These are phyloP conservation scores for Closterium sp. DNA, from an alignment of 139 green algal species.

Conservation along the genomic window DNA sequence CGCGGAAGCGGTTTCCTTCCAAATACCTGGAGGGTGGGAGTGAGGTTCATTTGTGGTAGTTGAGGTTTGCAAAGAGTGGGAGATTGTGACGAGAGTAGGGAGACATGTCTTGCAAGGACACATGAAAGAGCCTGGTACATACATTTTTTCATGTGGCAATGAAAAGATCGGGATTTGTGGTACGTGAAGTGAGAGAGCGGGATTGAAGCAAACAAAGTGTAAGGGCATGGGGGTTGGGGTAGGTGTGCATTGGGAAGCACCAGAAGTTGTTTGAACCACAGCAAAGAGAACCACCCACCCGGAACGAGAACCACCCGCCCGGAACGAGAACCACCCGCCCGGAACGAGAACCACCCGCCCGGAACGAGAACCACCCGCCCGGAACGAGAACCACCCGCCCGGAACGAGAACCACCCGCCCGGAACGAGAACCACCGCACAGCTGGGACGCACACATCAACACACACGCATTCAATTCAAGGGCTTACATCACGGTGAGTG, in stretches of 20 bases:
- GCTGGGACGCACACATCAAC: not conserved
- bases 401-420: not conserved
- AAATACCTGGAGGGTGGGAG: not conserved
- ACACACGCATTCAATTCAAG: not conserved
- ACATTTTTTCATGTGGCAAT: not conserved
- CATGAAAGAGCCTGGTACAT: not conserved
- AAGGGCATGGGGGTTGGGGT: not conserved
- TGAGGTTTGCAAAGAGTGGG: too few relatives aligned
- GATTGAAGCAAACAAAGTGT: not conserved
- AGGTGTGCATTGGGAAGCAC: not conserved
- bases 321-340: not conserved
- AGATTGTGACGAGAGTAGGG: not conserved
- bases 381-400: too few relatives aligned
- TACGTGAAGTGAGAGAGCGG: not conserved
- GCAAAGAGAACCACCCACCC: not conserved
- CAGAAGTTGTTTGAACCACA: not conserved
- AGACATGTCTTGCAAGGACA: not conserved
- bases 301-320: not conserved
- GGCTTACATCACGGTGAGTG: not conserved
- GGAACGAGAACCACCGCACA: not conserved
- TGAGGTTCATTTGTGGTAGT: not conserved
- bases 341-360: too few relatives aligned
- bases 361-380: not conserved
- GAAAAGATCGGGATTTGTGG: not conserved
- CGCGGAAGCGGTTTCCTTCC: not conserved